phyloP scores from a whole-genome alignment of 2,329 filamentous ascomycete genomes.

The Ascochyta lentis region DNA sequence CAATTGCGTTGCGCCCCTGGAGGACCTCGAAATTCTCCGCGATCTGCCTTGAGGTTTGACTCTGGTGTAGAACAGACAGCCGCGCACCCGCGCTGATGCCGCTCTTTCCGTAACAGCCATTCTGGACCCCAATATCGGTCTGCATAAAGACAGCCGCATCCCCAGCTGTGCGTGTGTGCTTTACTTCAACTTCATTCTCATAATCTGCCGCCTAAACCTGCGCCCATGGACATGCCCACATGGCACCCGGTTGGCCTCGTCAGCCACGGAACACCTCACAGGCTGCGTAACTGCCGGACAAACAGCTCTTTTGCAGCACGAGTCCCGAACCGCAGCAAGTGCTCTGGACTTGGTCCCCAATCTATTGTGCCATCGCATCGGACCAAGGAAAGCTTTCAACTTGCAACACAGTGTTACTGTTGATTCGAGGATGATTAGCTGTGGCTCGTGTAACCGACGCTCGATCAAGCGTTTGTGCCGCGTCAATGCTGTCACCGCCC shows the following conservation, averaged over 20 bases:
- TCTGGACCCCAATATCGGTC: not conserved
- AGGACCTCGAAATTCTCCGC: not conserved
- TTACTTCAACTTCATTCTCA: not conserved
- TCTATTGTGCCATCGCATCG: not conserved
- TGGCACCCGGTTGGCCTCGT: not conserved
- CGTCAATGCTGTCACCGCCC: constrained; percentile 21
- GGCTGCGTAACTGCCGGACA: not conserved
- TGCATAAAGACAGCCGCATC: constrained; percentile 1
- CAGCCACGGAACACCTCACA: constrained; percentile 2
- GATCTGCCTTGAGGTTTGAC: not conserved
- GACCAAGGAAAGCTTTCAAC: not conserved
- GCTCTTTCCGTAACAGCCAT: constrained; percentile 4
- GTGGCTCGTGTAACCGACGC: not conserved
- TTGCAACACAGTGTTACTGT: not conserved
- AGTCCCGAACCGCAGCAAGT: not conserved
- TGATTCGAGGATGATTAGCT: constrained; percentile 14
- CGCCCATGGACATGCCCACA: not conserved
- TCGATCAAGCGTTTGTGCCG: constrained; percentile 29
- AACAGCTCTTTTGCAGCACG: not conserved
- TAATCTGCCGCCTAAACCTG: not conserved
- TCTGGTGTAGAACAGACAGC: constrained; percentile 1
- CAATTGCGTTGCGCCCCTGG: not conserved
- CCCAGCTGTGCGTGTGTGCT: not conserved
- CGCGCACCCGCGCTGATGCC: constrained; percentile 11
- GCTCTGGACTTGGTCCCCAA: not conserved